Conservation (phyloP, 2,329 filamentous ascomycete genomes). For the Aschersonia sp. region DNA sequence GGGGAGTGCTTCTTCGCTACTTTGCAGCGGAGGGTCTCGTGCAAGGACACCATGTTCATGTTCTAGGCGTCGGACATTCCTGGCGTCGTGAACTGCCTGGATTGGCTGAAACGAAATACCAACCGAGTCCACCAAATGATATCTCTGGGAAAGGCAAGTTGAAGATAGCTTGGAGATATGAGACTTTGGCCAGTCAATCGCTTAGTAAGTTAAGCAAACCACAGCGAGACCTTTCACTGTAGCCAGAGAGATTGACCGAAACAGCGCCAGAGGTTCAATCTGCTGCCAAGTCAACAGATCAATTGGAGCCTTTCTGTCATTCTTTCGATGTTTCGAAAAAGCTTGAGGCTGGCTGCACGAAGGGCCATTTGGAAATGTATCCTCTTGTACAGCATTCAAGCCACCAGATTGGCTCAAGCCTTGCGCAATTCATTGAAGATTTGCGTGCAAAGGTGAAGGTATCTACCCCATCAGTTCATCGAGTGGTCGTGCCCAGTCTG, state of each 20-base stretch:
- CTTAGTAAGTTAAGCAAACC: constrained; percentile 15
- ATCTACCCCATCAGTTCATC: constrained; percentile 52
- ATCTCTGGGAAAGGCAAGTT: constrained; percentile 53
- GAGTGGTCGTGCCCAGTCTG: constrained; percentile 70
- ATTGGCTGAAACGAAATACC: constrained; percentile 28
- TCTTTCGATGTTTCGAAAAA: constrained; percentile 57
- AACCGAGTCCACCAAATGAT: constrained; percentile 25
- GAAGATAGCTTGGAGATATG: constrained; percentile 99
- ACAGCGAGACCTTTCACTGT: not conserved
- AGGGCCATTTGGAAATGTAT: constrained; percentile 32
- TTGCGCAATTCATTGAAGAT: constrained; percentile 47
- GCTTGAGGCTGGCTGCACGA: constrained; percentile 32
- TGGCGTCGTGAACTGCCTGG: constrained; percentile 81
- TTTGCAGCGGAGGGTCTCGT: constrained; percentile 88
- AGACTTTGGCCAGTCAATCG: constrained; percentile 53
- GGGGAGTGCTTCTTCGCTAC: constrained; percentile 68
- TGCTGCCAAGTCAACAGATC: not conserved
- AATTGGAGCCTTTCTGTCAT: constrained; percentile 44
- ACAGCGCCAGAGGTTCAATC: not conserved
- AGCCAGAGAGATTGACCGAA: not conserved
- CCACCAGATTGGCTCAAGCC: constrained; percentile 17
- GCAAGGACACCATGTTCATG: constrained; percentile 79
- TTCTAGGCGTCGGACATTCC: constrained; percentile 62
- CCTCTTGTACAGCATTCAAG: constrained; percentile 27
- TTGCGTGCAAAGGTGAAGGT: constrained; percentile 39